Evolutionary conservation across 495 filamentous ascomycete genomes (phyloP).

Genomic region (Clohesyomyces aquaticus): DNA sequence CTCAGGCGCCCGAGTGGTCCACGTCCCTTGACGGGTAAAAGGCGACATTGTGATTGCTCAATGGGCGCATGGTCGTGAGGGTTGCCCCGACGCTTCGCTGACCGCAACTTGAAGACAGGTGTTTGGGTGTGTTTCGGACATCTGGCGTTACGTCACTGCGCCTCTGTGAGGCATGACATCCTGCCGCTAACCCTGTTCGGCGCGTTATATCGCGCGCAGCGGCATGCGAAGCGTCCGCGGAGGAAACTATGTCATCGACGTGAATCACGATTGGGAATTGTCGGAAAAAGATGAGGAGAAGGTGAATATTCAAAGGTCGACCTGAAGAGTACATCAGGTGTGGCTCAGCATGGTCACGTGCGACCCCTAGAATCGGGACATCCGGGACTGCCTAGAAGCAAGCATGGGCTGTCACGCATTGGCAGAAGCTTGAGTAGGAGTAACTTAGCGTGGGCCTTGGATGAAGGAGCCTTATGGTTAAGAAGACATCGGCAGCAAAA

Average conservation of each 20-base stretch:
- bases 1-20: background rate
- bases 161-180: background rate
- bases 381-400: too few relatives aligned
- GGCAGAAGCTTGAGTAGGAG: too few relatives aligned
- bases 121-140: slow-evolving; percentile 1
- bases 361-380: too few relatives aligned
- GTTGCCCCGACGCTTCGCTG: slow-evolving; percentile 12
- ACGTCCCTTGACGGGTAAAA: background rate
- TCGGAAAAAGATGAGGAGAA: too few relatives aligned
- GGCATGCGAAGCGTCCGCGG: background rate
- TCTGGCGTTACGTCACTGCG: slow-evolving; percentile 22
- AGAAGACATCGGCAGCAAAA: too few relatives aligned
- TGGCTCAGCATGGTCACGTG: background rate
- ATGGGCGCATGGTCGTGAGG: slow-evolving; percentile 5
- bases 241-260: too few relatives aligned
- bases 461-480: too few relatives aligned
- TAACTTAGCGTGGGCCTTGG: too few relatives aligned
- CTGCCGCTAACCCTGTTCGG: background rate
- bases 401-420: too few relatives aligned
- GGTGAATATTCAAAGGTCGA: background rate
- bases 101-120: slow-evolving; percentile 18
- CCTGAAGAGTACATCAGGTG: background rate
- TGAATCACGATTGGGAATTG: too few relatives aligned
- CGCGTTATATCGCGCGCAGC: too few relatives aligned
- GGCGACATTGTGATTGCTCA: slow-evolving; percentile 27